These are phyloP conservation scores for Collybia sp. DNA, from an alignment of 768 basidiomycete genomes.

Conservation along the genomic window DNA sequence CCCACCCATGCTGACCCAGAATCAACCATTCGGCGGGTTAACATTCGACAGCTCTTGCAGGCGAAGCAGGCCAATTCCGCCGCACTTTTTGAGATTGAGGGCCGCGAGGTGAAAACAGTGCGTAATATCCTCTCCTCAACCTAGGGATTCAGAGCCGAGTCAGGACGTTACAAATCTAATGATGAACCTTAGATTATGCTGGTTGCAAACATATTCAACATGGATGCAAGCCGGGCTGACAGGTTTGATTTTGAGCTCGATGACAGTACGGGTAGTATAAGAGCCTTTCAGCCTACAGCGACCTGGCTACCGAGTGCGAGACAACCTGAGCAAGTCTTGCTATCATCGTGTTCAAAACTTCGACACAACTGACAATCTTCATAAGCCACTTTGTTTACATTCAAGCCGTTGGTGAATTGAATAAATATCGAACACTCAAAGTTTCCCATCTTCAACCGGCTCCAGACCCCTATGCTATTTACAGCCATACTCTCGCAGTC, in stretches of 20 bases:
- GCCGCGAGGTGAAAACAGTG: conserved; percentile 12
- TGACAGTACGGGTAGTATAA: conserved; percentile 26
- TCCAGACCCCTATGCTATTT: conserved; percentile 19
- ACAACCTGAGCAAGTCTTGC: conserved; percentile 6
- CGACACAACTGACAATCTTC: neutral
- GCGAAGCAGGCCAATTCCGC: conserved; percentile 9
- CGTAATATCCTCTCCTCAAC: conserved; percentile 19
- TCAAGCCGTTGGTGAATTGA: conserved; percentile 17
- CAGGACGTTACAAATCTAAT: conserved; percentile 9
- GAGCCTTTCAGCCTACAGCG: conserved; percentile 6
- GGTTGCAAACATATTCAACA: conserved; percentile 68
- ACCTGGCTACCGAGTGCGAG: conserved; percentile 3
- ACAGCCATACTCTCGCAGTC: conserved; percentile 18
- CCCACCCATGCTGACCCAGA: neutral
- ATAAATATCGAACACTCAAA: conserved; percentile 15
- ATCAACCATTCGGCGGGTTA: conserved; percentile 22
- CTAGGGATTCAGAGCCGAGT: conserved; percentile 8
- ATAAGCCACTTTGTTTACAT: conserved; percentile 68
- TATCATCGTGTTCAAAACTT: neutral
- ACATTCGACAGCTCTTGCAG: conserved; percentile 18
- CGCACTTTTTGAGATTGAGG: conserved; percentile 14
- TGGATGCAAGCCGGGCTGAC: conserved; percentile 62
- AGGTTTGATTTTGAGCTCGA: conserved; percentile 48
- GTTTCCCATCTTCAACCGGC: conserved; percentile 12
- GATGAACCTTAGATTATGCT: conserved; percentile 49